A percentile compares a stretch with the other conserved stretches of the same genome.
phyloP scores from a whole-genome alignment of 1,139 yeast genomes.

The Pneumocystis wakefieldiae region DNA sequence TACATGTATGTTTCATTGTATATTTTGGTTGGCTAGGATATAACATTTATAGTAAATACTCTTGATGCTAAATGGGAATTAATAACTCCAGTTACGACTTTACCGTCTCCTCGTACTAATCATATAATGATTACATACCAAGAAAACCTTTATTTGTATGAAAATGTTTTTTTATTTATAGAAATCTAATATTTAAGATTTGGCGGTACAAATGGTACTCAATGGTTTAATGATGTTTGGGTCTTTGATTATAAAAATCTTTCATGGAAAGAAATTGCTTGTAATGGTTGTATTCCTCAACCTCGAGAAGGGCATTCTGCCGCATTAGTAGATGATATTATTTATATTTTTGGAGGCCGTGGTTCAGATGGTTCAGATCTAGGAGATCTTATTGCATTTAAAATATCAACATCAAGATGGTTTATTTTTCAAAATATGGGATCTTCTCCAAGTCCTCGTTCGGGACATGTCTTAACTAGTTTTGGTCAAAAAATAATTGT shows the following conservation, averaged over 20 bases:
- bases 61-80: slow-evolving; percentile 75
- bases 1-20: slow-evolving; percentile 23
- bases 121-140: slow-evolving; percentile 77
- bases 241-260: slow-evolving; percentile 55
- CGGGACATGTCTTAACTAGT: slow-evolving; percentile 86
- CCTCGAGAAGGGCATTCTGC: slow-evolving; percentile 91
- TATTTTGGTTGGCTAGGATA: neutral
- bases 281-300: slow-evolving; percentile 54
- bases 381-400: slow-evolving; percentile 58
- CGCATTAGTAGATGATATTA: slow-evolving; percentile 58
- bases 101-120: slow-evolving; percentile 85
- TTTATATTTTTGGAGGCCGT: slow-evolving; percentile 87
- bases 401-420: slow-evolving; percentile 61
- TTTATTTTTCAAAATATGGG: slow-evolving; percentile 43
- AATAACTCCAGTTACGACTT: slow-evolving; percentile 39
- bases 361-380: slow-evolving; percentile 59
- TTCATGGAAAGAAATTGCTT: slow-evolving; percentile 42
- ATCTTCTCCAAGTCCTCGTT: slow-evolving; percentile 65
- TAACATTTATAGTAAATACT: slow-evolving; percentile 23
- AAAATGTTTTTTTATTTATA: slow-evolving; percentile 18
- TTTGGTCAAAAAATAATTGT: slow-evolving; percentile 57
- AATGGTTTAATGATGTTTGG: slow-evolving; percentile 67
- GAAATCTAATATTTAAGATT: slow-evolving; percentile 28
- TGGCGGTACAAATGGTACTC: slow-evolving; percentile 77
- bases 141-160: slow-evolving; percentile 53